Conservation (phyloP, 768 basidiomycete genomes). For the Tubosaeta sp. region DNA sequence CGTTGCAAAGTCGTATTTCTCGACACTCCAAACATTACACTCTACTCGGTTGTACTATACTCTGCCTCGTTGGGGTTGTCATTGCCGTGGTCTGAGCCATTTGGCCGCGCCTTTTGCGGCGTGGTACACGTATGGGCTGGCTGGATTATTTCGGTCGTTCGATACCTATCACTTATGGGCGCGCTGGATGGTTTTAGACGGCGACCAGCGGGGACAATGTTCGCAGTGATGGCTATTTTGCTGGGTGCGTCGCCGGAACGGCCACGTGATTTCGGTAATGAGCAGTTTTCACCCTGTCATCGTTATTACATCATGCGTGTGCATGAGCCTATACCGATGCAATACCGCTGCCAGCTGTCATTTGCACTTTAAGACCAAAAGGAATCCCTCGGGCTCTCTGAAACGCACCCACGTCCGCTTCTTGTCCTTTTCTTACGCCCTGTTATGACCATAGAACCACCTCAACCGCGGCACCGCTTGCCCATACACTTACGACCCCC, state of each 20-base stretch:
- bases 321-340: not conserved
- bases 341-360: not conserved
- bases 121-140: not conserved
- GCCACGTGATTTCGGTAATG: not conserved
- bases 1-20: not conserved
- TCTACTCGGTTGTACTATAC: not conserved
- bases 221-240: not conserved
- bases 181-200: not conserved
- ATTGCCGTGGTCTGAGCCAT: not conserved
- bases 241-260: not conserved
- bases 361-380: conserved; percentile 10
- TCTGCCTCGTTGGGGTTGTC: not conserved
- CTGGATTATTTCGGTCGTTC: not conserved
- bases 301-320: conserved; percentile 9
- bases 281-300: conserved; percentile 6
- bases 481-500: conserved; percentile 53
- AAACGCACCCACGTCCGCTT: not conserved
- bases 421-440: not conserved
- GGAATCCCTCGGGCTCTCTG: not conserved
- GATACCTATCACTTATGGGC: not conserved
- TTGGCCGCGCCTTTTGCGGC: not conserved
- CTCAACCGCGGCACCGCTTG: conserved; percentile 35
- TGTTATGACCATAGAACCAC: conserved; percentile 18
- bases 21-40: not conserved
- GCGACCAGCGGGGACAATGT: not conserved